Evolutionary conservation across 106 monocot species (phyloP).

Genomic region (Allium fistulosum): DNA sequence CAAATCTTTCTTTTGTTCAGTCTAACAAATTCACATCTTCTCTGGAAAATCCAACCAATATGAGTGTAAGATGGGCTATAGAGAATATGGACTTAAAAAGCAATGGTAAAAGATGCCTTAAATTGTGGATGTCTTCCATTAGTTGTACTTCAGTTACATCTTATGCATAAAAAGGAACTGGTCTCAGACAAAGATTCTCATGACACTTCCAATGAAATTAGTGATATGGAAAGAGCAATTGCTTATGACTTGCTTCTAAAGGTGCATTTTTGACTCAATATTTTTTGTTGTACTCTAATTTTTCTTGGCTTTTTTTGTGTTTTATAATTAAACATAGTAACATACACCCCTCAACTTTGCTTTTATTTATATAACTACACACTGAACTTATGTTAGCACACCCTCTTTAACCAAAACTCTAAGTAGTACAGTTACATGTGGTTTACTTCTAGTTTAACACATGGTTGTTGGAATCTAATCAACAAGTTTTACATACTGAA

Average conservation of each 20-base stretch:
- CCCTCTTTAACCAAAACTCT: no score
- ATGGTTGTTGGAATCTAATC: no score
- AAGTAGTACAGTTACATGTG: no score
- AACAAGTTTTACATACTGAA: no score
- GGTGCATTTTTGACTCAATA: constrained; percentile 24
- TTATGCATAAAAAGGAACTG: constrained; percentile 43
- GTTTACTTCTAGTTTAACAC: no score
- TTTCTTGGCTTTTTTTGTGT: no score
- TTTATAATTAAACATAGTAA: no score
- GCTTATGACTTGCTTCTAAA: constrained; percentile 87
- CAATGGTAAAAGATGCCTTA: constrained; percentile 88
- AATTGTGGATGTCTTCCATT: constrained; percentile 66
- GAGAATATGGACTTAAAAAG: constrained; percentile 53
- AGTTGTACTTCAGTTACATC: constrained; percentile 80
- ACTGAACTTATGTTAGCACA: no score
- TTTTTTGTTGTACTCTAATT: no score
- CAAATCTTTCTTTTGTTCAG: constrained; percentile 14
- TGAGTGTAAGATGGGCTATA: constrained; percentile 65
- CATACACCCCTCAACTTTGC: no score
- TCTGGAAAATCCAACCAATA: constrained; percentile 62
- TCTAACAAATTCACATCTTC: constrained; percentile 6
- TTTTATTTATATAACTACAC: no score
- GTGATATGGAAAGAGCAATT: constrained; percentile 67
- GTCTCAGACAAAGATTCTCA: constrained; percentile 31
- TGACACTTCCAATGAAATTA: constrained; percentile 72